Conservation (phyloP, 345 rosid species). For the Gossypium arboreum region DNA sequence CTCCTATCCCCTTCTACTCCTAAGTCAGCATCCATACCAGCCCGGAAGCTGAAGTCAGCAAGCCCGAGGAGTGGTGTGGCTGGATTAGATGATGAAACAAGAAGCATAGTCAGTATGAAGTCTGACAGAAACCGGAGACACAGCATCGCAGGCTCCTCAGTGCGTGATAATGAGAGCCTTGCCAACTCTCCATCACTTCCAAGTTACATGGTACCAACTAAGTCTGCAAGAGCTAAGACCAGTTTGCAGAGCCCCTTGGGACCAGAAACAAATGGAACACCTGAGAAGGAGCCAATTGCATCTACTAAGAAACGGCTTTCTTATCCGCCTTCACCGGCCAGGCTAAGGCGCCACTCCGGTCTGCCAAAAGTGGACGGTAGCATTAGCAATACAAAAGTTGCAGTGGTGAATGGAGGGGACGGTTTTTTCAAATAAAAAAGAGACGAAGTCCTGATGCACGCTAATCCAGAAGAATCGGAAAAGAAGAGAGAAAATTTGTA, state of each 20-base stretch:
- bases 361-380: constrained; percentile 68
- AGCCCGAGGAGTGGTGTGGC: constrained; percentile 42
- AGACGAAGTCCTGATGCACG: not conserved
- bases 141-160: constrained; percentile 55
- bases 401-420: constrained; percentile 39
- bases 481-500: too few species aligned
- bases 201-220: constrained; percentile 87
- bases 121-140: constrained; percentile 64
- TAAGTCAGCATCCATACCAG: constrained; percentile 36
- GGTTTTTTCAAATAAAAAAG: constrained; percentile 9
- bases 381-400: constrained; percentile 32
- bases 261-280: constrained; percentile 46
- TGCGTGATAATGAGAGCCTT: constrained; percentile 76
- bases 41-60: constrained; percentile 57
- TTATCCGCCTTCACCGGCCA: constrained; percentile 72
- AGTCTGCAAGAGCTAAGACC: constrained; percentile 83
- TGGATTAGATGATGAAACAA: constrained; percentile 60
- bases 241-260: constrained; percentile 51
- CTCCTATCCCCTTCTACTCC: constrained; percentile 60
- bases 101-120: constrained; percentile 61
- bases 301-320: constrained; percentile 76
- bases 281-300: constrained; percentile 37
- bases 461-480: too few species aligned
- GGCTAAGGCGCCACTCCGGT: constrained; percentile 67
- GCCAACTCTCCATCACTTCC: constrained; percentile 57